Evolutionary conservation across 2,329 filamentous ascomycete species (phyloP).

Genomic region (Fusarium bulbicola): DNA sequence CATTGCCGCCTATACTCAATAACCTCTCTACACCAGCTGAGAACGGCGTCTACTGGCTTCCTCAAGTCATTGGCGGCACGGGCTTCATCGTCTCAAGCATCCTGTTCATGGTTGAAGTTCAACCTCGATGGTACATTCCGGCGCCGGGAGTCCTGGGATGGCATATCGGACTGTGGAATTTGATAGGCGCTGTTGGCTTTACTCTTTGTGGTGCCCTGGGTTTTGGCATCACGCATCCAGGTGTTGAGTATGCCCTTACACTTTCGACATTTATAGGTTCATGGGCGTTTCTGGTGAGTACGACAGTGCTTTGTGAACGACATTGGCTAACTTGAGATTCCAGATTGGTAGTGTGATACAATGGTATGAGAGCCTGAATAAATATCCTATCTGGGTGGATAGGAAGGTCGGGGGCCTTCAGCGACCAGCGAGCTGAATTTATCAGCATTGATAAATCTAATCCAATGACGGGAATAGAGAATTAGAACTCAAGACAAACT

Average conservation of each 20-base stretch:
- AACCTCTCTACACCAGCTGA: constrained; percentile 52
- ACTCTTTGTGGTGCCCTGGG: constrained; percentile 68
- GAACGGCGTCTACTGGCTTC: constrained; percentile 67
- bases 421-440: background rate
- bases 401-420: no score
- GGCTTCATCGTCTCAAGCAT: constrained; percentile 68
- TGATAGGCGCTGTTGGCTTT: constrained; percentile 70
- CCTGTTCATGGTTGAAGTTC: constrained; percentile 74
- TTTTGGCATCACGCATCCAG: constrained; percentile 52
- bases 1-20: constrained; percentile 58
- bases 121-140: constrained; percentile 69
- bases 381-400: background rate
- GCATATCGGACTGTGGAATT: constrained; percentile 74
- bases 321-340: background rate
- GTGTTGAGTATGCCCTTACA: constrained; percentile 53
- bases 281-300: constrained; percentile 56
- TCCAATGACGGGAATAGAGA: no score
- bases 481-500: no score
- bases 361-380: background rate
- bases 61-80: constrained; percentile 68
- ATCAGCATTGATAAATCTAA: no score
- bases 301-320: rapidly evolving
- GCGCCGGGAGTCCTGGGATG: constrained; percentile 67
- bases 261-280: constrained; percentile 61
- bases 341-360: constrained; percentile 13